A percentile compares a stretch with the other conserved stretches of the same genome.
Evolutionary conservation across 257 asterid species (phyloP).

Genomic region (Nicotiana obtusifolia): DNA sequence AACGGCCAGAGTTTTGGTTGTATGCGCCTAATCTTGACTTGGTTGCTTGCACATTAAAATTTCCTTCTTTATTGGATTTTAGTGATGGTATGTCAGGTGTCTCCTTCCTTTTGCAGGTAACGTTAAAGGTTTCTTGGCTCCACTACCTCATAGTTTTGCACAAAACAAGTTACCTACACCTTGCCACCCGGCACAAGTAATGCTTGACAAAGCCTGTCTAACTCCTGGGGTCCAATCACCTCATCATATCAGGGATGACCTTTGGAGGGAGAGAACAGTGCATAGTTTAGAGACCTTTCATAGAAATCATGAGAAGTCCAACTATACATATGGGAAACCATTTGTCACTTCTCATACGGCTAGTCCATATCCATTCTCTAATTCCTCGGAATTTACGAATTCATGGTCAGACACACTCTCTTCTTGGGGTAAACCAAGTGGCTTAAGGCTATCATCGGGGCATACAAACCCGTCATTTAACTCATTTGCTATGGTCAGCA

Average conservation of each 20-base stretch:
- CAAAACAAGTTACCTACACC: conserved; percentile 38
- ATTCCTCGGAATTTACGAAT: conserved; percentile 33
- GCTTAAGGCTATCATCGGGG: conserved; percentile 37
- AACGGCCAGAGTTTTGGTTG: neutral
- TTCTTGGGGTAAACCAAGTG: conserved; percentile 56
- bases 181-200: conserved; percentile 33
- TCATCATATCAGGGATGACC: conserved; percentile 40
- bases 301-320: conserved; percentile 31
- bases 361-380: conserved; percentile 33
- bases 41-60: neutral
- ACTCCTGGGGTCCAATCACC: conserved; percentile 34
- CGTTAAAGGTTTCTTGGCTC: conserved; percentile 31
- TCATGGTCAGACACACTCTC: conserved; percentile 49
- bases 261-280: conserved; percentile 37
- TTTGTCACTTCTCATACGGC: conserved; percentile 36
- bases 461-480: conserved; percentile 34
- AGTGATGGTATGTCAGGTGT: conserved; percentile 8
- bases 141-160: conserved; percentile 34
- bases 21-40: neutral
- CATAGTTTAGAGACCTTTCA: conserved; percentile 28
- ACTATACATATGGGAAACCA: conserved; percentile 35
- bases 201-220: conserved; percentile 33
- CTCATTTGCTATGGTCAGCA: conserved; percentile 33
- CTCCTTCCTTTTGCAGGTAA: conserved; percentile 40
- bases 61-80: neutral